phyloP scores from a whole-genome alignment of 306 rosid species.

The Quercus alba region DNA sequence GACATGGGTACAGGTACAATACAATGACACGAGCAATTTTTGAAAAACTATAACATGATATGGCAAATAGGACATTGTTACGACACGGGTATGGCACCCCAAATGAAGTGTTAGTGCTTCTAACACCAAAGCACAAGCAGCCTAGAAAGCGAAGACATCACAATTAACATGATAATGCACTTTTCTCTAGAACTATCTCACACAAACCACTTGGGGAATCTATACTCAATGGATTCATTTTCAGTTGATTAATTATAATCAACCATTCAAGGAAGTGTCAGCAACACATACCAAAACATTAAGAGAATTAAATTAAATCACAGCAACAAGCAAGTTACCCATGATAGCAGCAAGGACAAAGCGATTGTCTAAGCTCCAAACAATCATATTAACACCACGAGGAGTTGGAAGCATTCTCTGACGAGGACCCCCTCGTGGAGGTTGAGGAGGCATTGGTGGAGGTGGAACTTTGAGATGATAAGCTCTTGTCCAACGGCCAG shows the following conservation, averaged over 20 bases:
- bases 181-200: background rate
- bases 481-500: conserved; percentile 95
- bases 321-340: conserved; percentile 55
- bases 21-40: no score
- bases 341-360: conserved; percentile 98
- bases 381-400: conserved; percentile 98
- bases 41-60: no score
- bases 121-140: background rate
- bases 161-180: background rate
- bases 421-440: conserved; percentile 91
- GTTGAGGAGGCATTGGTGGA: conserved; percentile 97
- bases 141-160: background rate
- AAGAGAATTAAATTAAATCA: background rate
- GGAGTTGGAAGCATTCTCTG: conserved; percentile 98
- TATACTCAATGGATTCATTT: background rate
- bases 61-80: no score
- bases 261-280: background rate
- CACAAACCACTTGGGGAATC: background rate
- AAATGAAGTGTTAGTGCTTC: no score
- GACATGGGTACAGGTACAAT: no score
- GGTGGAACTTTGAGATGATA: conserved; percentile 99
- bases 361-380: conserved; percentile 99
- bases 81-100: no score
- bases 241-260: background rate
- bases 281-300: conserved; percentile 1